Conservation (phyloP, 805 yeast species). For the Wickerhamiella qilinensis region DNA sequence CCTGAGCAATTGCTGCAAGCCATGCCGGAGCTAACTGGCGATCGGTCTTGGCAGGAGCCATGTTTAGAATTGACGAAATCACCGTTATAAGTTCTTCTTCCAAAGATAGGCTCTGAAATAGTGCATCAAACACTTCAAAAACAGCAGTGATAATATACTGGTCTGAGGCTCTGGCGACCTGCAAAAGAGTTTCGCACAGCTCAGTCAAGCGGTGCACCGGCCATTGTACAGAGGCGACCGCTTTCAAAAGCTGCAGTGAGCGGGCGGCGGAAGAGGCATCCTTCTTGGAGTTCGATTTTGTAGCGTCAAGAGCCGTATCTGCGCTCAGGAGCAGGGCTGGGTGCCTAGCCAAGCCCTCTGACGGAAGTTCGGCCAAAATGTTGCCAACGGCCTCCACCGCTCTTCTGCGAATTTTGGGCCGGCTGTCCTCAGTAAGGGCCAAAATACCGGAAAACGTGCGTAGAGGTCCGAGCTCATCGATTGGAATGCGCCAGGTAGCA, state of each 20-base stretch:
- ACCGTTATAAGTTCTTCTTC: slow-evolving; percentile 46
- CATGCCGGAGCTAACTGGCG: slow-evolving; percentile 81
- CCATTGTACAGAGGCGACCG: slow-evolving; percentile 51
- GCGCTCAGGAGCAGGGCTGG: slow-evolving; percentile 60
- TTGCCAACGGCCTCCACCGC: slow-evolving; percentile 75
- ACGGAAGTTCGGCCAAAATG: slow-evolving; percentile 46
- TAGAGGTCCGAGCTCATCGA: slow-evolving; percentile 15
- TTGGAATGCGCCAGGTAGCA: slow-evolving; percentile 45
- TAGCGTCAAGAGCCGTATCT: slow-evolving; percentile 42
- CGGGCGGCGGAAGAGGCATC: slow-evolving; percentile 40
- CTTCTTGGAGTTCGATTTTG: slow-evolving; percentile 19
- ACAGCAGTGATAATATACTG: slow-evolving; percentile 72
- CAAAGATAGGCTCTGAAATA: slow-evolving; percentile 50
- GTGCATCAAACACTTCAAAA: slow-evolving; percentile 67
- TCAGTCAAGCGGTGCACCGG: slow-evolving; percentile 52
- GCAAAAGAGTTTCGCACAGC: slow-evolving; percentile 61
- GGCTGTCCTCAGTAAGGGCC: slow-evolving; percentile 63
- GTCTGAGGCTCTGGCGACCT: slow-evolving; percentile 65
- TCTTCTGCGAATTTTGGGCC: slow-evolving; percentile 92
- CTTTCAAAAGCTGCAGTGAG: slow-evolving; percentile 54
- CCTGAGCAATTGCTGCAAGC: slow-evolving; percentile 88
- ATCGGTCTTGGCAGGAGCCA: slow-evolving; percentile 72
- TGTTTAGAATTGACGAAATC: slow-evolving; percentile 53
- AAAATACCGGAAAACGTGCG: slow-evolving; percentile 16
- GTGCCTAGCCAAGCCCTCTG: slow-evolving; percentile 54